These are phyloP conservation scores for Solanum phureja DNA, from an alignment of 257 asterid genomes.

Conservation along the genomic window DNA sequence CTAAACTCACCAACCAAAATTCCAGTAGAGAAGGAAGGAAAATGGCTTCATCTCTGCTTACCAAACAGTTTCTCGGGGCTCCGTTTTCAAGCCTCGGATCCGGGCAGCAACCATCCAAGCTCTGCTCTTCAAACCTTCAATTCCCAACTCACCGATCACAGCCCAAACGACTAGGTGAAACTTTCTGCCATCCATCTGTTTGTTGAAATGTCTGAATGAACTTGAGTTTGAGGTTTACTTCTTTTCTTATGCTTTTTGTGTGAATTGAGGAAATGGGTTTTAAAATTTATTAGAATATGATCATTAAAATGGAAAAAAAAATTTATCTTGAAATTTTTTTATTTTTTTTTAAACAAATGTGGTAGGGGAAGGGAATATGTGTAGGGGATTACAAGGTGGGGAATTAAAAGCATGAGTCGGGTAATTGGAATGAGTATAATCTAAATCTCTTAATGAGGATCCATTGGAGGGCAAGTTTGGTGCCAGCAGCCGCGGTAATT, in stretches of 20 bases:
- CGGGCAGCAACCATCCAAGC: not conserved
- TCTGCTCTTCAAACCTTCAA: not conserved
- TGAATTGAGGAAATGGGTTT: not conserved
- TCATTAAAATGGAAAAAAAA: not conserved
- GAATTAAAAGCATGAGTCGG: not conserved
- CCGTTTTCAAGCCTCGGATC: not conserved
- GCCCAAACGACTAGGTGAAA: not conserved
- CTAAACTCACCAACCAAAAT: not conserved
- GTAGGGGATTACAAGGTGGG: not conserved
- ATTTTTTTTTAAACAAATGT: not conserved
- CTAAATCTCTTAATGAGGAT: rapidly evolving
- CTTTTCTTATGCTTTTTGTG: not conserved
- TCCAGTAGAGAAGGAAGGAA: not conserved
- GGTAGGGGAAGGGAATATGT: not conserved
- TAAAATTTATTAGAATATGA: not conserved
- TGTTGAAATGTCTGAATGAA: not conserved
- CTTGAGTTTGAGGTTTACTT: not conserved
- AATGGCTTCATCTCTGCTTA: not conserved
- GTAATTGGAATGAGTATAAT: not conserved
- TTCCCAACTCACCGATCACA: not conserved
- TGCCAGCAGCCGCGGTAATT: not conserved
- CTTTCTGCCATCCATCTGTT: not conserved
- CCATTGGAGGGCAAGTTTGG: not conserved
- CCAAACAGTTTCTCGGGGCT: not conserved
- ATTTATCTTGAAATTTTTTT: not conserved